A percentile compares a stretch with the other conserved stretches of the same genome.
phyloP scores from a whole-genome alignment of 306 rosid species.

The Quercus engelmannii region DNA sequence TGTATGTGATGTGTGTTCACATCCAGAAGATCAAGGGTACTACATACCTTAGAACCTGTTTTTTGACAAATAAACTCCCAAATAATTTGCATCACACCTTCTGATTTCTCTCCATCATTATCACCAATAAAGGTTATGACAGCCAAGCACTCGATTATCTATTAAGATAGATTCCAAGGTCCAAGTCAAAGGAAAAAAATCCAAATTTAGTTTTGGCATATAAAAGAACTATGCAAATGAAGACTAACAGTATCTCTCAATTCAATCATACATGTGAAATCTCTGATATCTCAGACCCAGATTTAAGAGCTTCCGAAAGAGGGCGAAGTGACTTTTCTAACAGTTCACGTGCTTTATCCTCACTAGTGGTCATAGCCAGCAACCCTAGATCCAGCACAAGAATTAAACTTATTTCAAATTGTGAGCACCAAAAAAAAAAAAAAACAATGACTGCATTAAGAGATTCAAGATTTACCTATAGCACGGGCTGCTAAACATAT shows the following conservation, averaged over 20 bases:
- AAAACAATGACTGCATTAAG: not conserved
- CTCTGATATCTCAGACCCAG: not conserved
- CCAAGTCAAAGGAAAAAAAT: not conserved
- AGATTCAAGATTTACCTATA: conserved; percentile 19
- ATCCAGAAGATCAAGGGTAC: not conserved
- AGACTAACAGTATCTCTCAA: not conserved
- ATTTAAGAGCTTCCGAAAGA: not conserved
- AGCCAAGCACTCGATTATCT: conserved; percentile 25
- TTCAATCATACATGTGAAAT: not conserved
- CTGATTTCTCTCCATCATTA: conserved; percentile 19
- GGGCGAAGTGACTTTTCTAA: not conserved
- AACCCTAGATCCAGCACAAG: conserved; percentile 24
- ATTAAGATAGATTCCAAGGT: not conserved
- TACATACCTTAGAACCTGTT: conserved; percentile 15
- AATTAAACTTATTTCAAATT: not conserved
- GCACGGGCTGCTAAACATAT: conserved; percentile 19
- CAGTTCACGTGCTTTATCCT: conserved; percentile 24
- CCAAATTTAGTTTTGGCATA: too few species aligned
- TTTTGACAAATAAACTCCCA: conserved; percentile 28
- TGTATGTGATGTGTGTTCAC: not conserved
- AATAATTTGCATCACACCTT: conserved; percentile 29
- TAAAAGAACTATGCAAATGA: too few species aligned
- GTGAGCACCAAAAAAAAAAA: not conserved
- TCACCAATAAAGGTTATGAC: conserved; percentile 32
- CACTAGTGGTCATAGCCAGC: conserved; percentile 22